Evolutionary conservation across 495 filamentous ascomycete species (phyloP).

Genomic region (Penicillium lagena): DNA sequence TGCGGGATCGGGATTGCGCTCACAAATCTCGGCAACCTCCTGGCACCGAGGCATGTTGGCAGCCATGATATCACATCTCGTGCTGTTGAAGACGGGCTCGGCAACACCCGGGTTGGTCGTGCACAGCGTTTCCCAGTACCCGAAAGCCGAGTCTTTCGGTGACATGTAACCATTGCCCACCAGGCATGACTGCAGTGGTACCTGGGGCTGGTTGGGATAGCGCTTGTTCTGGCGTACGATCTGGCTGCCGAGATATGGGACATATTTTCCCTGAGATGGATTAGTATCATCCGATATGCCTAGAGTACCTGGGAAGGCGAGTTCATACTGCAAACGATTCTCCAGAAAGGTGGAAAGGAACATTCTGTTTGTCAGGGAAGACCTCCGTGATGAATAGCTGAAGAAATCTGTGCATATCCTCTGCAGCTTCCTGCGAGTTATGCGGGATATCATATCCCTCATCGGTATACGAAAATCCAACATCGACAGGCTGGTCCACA

Average conservation of each 20-base stretch:
- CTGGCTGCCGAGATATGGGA: slow-evolving; percentile 26
- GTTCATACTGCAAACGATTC: slow-evolving; percentile 29
- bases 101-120: slow-evolving; percentile 34
- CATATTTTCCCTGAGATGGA: slow-evolving; percentile 26
- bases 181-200: slow-evolving; percentile 30
- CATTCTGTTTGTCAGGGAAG: slow-evolving; percentile 24
- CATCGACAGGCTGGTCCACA: slow-evolving; percentile 58
- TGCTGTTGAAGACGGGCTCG: slow-evolving; percentile 34
- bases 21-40: slow-evolving; percentile 25
- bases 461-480: slow-evolving; percentile 48
- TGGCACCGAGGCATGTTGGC: slow-evolving; percentile 36
- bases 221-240: slow-evolving; percentile 28
- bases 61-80: slow-evolving; percentile 38
- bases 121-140: slow-evolving; percentile 41
- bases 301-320: neutral
- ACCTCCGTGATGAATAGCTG: slow-evolving; percentile 34
- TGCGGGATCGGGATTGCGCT: slow-evolving; percentile 18
- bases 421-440: slow-evolving; percentile 21
- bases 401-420: slow-evolving; percentile 36
- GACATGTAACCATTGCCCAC: slow-evolving; percentile 35
- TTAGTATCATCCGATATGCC: neutral
- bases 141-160: slow-evolving; percentile 22
- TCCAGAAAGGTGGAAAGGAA: slow-evolving; percentile 27
- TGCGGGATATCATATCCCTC: slow-evolving; percentile 17
- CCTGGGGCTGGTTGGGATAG: slow-evolving; percentile 19